Evolutionary conservation across 129 eudicot genomes (phyloP).

Genomic region (Escallonia herrerae): DNA sequence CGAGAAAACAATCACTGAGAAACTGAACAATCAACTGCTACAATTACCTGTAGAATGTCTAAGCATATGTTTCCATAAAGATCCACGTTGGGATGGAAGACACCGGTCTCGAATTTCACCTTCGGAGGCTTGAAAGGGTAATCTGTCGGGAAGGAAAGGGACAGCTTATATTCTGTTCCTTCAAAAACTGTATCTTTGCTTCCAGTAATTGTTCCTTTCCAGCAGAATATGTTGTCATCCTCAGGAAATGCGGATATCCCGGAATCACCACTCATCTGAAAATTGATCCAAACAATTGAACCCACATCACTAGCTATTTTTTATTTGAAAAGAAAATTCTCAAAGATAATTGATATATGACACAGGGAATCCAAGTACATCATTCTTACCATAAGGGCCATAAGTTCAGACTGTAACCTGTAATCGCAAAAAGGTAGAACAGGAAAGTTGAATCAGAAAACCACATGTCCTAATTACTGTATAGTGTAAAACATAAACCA

Average conservation of each 20-base stretch:
- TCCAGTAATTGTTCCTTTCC: slow-evolving; percentile 93
- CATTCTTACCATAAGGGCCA: slow-evolving; percentile 84
- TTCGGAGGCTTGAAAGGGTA: slow-evolving; percentile 95
- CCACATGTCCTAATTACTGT: too few species aligned
- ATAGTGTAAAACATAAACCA: background rate
- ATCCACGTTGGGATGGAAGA: slow-evolving; percentile 94
- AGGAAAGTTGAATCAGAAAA: slow-evolving; percentile 11
- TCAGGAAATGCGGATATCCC: slow-evolving; percentile 95
- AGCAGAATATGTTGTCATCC: slow-evolving; percentile 86
- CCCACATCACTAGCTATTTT: background rate
- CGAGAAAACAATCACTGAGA: background rate
- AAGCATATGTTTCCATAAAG: slow-evolving; percentile 80
- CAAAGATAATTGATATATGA: background rate
- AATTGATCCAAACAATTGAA: background rate
- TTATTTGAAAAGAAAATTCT: too few species aligned
- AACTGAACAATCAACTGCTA: background rate
- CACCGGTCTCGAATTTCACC: slow-evolving; percentile 89
- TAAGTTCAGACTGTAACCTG: slow-evolving; percentile 92
- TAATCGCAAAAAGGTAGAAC: background rate
- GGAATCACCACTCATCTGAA: slow-evolving; percentile 84
- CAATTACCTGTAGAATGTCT: slow-evolving; percentile 87
- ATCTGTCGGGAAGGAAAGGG: slow-evolving; percentile 69
- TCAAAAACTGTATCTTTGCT: slow-evolving; percentile 94
- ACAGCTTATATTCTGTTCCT: slow-evolving; percentile 84
- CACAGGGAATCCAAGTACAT: background rate